Percentiles rank a stretch among this genome's conserved stretches.
These are phyloP conservation scores for Moringa oleifera DNA, from an alignment of 345 rosid genomes.

Conservation along the genomic window DNA sequence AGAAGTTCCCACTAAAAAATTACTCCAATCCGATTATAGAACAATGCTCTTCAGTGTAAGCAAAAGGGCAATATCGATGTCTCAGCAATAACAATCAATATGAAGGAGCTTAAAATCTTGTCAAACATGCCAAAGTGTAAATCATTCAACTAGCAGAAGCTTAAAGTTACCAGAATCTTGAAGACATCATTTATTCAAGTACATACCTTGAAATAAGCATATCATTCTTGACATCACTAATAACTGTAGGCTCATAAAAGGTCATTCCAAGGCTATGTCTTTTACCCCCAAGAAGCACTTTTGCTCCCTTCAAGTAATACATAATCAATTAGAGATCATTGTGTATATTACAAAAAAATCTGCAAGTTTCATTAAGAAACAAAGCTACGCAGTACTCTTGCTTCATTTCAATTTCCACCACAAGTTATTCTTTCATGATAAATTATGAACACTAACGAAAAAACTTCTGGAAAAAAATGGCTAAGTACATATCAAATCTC, in stretches of 20 bases:
- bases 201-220: conserved; percentile 78
- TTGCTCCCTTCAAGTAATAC: conserved; percentile 67
- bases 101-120: neutral
- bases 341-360: too few relatives aligned
- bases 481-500: too few relatives aligned
- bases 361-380: too few relatives aligned
- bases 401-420: too few relatives aligned
- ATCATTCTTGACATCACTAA: conserved; percentile 53
- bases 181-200: conserved; percentile 3
- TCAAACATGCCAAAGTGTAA: too few relatives aligned
- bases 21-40: neutral
- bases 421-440: too few relatives aligned
- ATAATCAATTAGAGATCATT: conserved; percentile 14
- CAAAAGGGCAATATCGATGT: neutral
- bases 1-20: neutral
- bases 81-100: too few relatives aligned
- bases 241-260: conserved; percentile 90
- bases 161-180: neutral
- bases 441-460: too few relatives aligned
- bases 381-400: too few relatives aligned
- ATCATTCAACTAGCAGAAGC: too few relatives aligned
- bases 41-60: neutral
- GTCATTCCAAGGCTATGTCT: conserved; percentile 89
- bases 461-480: too few relatives aligned
- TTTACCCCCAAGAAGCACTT: conserved; percentile 84